These are phyloP conservation scores for Rhodotorula sp. DNA, from an alignment of 1,284 basidiomycete genomes.

Conservation along the genomic window DNA sequence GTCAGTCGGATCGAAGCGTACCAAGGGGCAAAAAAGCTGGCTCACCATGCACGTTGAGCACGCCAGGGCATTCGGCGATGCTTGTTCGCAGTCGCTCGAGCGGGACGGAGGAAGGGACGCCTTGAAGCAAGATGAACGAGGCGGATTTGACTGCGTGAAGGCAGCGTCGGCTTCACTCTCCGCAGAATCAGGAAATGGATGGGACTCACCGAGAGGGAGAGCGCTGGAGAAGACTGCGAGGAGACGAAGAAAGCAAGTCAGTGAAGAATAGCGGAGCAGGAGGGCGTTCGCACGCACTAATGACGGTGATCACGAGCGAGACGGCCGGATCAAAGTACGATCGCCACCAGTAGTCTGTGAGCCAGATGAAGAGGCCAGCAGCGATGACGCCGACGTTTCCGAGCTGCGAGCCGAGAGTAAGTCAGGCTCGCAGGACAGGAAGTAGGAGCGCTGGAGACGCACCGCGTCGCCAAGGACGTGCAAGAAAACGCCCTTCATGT, in stretches of 20 bases:
- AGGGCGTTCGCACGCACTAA: slow-evolving; percentile 54
- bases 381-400: slow-evolving; percentile 97
- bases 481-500: slow-evolving; percentile 90
- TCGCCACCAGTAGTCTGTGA: slow-evolving; percentile 64
- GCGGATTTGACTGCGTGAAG: slow-evolving; percentile 69
- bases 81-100: slow-evolving; percentile 78
- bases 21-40: too few relatives aligned
- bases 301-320: slow-evolving; percentile 89
- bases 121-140: slow-evolving; percentile 95
- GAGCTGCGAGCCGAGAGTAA: slow-evolving; percentile 49
- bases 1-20: too few relatives aligned
- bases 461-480: slow-evolving; percentile 93
- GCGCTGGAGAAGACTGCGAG: slow-evolving; percentile 77
- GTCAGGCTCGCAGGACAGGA: background rate
- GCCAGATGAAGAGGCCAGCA: slow-evolving; percentile 89
- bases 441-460: slow-evolving; percentile 32
- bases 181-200: slow-evolving; percentile 43
- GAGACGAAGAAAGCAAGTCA: background rate
- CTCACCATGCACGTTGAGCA: slow-evolving; percentile 77
- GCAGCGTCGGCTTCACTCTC: too few relatives aligned
- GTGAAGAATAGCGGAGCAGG: too few relatives aligned
- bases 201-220: slow-evolving; percentile 61
- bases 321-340: slow-evolving; percentile 93
- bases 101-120: slow-evolving; percentile 84
- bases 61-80: slow-evolving; percentile 78